A percentile compares a stretch with the other conserved stretches of the same genome.
Conservation (phyloP, 495 filamentous ascomycete genomes). For the Aspergillus heteromorphus region DNA sequence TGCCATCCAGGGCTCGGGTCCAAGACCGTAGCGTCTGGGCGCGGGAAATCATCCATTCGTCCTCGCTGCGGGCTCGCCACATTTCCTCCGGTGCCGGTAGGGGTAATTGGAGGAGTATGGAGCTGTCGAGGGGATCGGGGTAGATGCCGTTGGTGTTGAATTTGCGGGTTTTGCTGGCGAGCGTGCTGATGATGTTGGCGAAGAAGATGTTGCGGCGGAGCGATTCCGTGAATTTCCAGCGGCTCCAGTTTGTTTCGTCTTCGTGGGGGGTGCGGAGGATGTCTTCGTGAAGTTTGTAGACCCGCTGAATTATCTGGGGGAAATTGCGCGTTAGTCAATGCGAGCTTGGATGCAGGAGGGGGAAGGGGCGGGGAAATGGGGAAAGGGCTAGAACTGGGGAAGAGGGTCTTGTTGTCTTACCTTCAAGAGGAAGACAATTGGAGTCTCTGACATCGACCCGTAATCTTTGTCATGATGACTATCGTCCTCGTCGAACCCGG, state of each 20-base stretch:
- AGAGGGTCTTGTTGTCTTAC: not conserved
- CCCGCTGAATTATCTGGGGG: slow-evolving; percentile 14
- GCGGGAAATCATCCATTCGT: slow-evolving; percentile 11
- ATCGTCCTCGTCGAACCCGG: not conserved
- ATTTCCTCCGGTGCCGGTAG: slow-evolving; percentile 15
- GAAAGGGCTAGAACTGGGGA: too few species aligned
- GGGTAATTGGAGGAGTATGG: slow-evolving; percentile 6
- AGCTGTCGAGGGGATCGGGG: slow-evolving; percentile 13
- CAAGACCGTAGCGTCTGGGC: slow-evolving; percentile 6
- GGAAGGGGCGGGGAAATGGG: not conserved
- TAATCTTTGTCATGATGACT: not conserved
- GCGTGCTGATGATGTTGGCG: slow-evolving; percentile 15
- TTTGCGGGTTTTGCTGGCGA: slow-evolving; percentile 2
- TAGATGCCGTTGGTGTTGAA: slow-evolving; percentile 7
- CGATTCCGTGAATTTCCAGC: slow-evolving; percentile 19
- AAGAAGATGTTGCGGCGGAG: slow-evolving; percentile 18
- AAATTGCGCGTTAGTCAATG: too few species aligned
- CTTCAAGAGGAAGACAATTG: slow-evolving; percentile 11
- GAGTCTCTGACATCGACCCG: slow-evolving; percentile 4
- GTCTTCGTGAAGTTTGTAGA: slow-evolving; percentile 5
- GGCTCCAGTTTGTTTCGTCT: slow-evolving; percentile 11
- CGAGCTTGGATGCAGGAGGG: too few species aligned
- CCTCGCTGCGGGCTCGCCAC: slow-evolving; percentile 13
- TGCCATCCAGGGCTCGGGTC: not conserved
- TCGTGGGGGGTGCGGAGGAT: slow-evolving; percentile 5